These are phyloP conservation scores for Castanea mollissima DNA, from an alignment of 306 rosid genomes.

Conservation along the genomic window DNA sequence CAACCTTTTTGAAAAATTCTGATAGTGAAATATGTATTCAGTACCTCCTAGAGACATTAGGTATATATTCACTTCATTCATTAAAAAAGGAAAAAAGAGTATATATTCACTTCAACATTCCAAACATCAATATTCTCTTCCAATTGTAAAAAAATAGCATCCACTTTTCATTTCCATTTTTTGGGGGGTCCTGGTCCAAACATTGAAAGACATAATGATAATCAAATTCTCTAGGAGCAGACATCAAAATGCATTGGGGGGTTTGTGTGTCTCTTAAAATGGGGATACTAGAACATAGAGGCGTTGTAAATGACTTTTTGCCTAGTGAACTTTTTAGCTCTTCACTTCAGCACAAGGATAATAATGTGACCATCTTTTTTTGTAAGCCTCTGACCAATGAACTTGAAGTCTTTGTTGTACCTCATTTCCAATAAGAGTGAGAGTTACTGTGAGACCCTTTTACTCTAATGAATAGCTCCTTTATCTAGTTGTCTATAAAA, in stretches of 20 bases:
- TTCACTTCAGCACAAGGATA: not conserved
- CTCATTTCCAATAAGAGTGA: no score
- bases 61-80: no score
- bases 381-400: not conserved
- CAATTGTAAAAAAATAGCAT: no score
- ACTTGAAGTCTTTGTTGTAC: no score
- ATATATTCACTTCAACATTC: not conserved
- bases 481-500: not conserved
- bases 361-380: not conserved
- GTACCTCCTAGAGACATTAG: not conserved
- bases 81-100: not conserved
- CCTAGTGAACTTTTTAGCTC: not conserved
- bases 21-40: not conserved
- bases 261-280: slow-evolving; percentile 9
- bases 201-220: not conserved
- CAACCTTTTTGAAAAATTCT: not conserved
- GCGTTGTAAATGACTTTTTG: not conserved
- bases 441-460: not conserved
- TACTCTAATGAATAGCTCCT: not conserved
- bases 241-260: not conserved
- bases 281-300: not conserved
- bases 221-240: not conserved
- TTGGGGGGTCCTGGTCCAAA: no score
- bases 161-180: not conserved
- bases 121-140: not conserved